Evolutionary conservation across 345 rosid species (phyloP).

Genomic region (Camelina neglecta): DNA sequence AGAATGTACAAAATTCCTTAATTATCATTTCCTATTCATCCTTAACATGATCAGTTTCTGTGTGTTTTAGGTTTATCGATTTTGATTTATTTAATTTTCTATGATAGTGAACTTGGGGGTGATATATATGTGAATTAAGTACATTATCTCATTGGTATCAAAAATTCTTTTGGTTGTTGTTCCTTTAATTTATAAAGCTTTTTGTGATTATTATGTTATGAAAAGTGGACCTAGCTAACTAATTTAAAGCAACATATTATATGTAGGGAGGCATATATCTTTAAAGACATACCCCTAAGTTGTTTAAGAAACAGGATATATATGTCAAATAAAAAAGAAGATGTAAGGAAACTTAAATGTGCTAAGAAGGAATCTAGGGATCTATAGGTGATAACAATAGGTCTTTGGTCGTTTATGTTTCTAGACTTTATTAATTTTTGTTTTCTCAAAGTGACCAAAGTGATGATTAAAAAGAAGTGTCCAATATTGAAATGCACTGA

Average conservation of each 20-base stretch:
- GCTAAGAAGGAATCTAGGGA: constrained; percentile 34
- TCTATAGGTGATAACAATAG: constrained; percentile 30
- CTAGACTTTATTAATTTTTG: not conserved
- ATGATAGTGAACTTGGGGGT: constrained; percentile 1
- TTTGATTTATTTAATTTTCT: not conserved
- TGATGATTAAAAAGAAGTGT: constrained; percentile 2
- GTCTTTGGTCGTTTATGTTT: constrained; percentile 24
- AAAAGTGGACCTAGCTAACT: constrained; percentile 20
- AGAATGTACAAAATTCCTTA: not conserved
- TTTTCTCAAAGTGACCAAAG: constrained; percentile 24
- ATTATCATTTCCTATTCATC: not conserved
- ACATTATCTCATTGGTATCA: constrained; percentile 17
- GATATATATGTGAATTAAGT: constrained; percentile 29
- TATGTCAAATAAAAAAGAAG: not conserved
- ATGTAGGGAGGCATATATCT: not conserved
- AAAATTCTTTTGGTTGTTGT: constrained; percentile 15
- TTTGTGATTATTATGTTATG: constrained; percentile 26
- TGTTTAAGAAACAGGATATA: not conserved
- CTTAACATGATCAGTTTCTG: not conserved
- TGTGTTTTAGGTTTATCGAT: not conserved
- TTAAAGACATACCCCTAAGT: constrained; percentile 2
- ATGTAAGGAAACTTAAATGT: not conserved
- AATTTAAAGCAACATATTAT: constrained; percentile 11
- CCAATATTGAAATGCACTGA: constrained; percentile 9
- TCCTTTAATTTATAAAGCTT: constrained; percentile 19